A percentile compares a stretch with the other conserved stretches of the same genome.
phyloP scores from a whole-genome alignment of 345 rosid genomes.

The Bruguiera parviflora region DNA sequence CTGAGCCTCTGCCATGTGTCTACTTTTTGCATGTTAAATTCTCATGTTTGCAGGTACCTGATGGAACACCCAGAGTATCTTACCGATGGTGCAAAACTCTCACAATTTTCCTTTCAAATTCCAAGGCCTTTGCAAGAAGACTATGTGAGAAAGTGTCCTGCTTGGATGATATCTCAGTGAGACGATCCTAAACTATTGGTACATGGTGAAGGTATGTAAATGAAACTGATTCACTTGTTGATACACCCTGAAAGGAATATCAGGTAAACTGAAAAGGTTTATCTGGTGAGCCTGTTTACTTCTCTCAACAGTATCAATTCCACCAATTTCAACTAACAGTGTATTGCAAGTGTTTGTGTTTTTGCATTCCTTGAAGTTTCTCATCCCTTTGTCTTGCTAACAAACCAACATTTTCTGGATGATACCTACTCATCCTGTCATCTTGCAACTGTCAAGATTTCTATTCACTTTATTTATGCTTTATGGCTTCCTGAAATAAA shows the following conservation, averaged over 20 bases:
- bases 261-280: background rate
- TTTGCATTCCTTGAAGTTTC: too few species aligned
- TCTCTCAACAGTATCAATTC: background rate
- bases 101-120: slow-evolving; percentile 68
- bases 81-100: slow-evolving; percentile 41
- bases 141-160: slow-evolving; percentile 62
- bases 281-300: background rate
- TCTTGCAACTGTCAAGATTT: too few species aligned
- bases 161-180: slow-evolving; percentile 26
- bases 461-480: too few species aligned
- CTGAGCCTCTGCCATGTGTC: too few species aligned
- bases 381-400: too few species aligned
- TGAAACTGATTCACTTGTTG: background rate
- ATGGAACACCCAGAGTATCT: slow-evolving; percentile 50
- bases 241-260: background rate
- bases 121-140: slow-evolving; percentile 66
- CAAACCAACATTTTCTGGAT: too few species aligned
- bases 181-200: slow-evolving; percentile 33
- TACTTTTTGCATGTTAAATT: background rate
- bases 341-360: too few species aligned
- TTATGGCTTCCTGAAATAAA: too few species aligned
- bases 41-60: slow-evolving; percentile 47
- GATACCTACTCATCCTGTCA: too few species aligned
- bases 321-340: background rate
- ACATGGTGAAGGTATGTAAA: slow-evolving; percentile 42